Base-by-base conservation (phyloP, 768 basidiomycete genomes). In the Kwoniella dejecticola region DNA sequence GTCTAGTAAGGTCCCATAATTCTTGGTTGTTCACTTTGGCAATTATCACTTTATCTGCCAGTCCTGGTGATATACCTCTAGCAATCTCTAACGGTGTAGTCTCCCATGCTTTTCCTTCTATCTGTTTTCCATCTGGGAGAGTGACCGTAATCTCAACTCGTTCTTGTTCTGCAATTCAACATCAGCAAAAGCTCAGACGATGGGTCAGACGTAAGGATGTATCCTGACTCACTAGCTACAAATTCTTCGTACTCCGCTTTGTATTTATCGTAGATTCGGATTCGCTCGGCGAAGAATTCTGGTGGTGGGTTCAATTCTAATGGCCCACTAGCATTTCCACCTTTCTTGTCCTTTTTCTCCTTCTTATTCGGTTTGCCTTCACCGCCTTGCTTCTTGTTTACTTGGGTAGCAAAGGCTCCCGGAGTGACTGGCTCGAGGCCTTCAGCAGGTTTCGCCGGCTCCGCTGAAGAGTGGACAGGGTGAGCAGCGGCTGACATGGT, bases 1-100 rank as follows among this genome's bases (percentile, higher is more conserved):
- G 95, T 58, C 96, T 84, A 66, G 94, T 90, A 23, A 99, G 83
- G 79, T 99, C 96, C 93, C 94, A 98, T 2, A 99, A 84, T 46
- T 83, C 82, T 49, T 73, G 69, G 50, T 72, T 72, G 65, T 76
- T 71, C 33, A 88, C 93, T 84, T 98, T 97, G 31, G 93, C 88
- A 73, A 98, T 97, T 68, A 99, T 91, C 63, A 89, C 82, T 42
- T 87, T 85, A 64, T 99, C 95, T 0, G 94, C 86, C 19, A 96
- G 82, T 71, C 88, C 87, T 79, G 91, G 90, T 15, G 89, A 88
- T 48, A 99, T 83, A 69, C 86, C 87, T 76, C 90, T 89, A 45
- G 95, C 94, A 61, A 99, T 81, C 71, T 89, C 86, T 86, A 97
- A 85, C 1, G 96, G 96, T 57, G 85, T 89, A 19, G 95, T 97